Conservation (phyloP, 1,139 yeast species). For the Suhomyces bolitotheri region DNA sequence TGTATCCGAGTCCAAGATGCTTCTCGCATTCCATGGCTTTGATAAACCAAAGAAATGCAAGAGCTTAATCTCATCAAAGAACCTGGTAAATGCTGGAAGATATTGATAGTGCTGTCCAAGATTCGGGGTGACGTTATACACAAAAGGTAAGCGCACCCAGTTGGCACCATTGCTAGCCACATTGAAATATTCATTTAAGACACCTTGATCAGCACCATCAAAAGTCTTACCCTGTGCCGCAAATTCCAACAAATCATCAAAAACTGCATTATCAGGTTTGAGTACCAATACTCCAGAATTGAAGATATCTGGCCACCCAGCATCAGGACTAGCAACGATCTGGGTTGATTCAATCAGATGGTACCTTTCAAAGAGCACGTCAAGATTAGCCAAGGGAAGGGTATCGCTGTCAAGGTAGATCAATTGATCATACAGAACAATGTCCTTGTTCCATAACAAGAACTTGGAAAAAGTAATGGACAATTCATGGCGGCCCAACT, state of each 20-base stretch:
- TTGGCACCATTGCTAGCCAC: slow-evolving; percentile 17
- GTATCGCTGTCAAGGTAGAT: slow-evolving; percentile 36
- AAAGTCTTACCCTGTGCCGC: slow-evolving; percentile 21
- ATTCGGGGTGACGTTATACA: slow-evolving; percentile 35
- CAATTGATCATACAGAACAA: slow-evolving; percentile 24
- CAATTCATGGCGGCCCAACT: slow-evolving; percentile 31
- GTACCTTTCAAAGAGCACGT: slow-evolving; percentile 25
- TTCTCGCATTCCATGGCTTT: slow-evolving; percentile 31
- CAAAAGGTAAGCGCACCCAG: slow-evolving; percentile 32
- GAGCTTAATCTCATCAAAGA: slow-evolving; percentile 28
- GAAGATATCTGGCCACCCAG: slow-evolving; percentile 43
- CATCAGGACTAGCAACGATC: slow-evolving; percentile 33
- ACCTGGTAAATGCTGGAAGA: slow-evolving; percentile 32
- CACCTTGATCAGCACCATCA: slow-evolving; percentile 40
- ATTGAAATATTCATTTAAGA: slow-evolving; percentile 32
- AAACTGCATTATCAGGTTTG: slow-evolving; percentile 24
- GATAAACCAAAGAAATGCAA: slow-evolving; percentile 31
- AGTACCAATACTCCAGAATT: slow-evolving; percentile 35
- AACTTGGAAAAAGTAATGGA: slow-evolving; percentile 31
- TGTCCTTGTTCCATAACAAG: slow-evolving; percentile 26
- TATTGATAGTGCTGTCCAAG: slow-evolving; percentile 30
- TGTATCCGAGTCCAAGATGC: slow-evolving; percentile 17
- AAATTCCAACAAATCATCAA: slow-evolving; percentile 20
- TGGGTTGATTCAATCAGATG: slow-evolving; percentile 16
- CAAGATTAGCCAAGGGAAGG: slow-evolving; percentile 28